A percentile compares a stretch with the other conserved stretches of the same genome.
Evolutionary conservation across 805 yeast genomes (phyloP).

Genomic region (Metschnikowia koreensis): DNA sequence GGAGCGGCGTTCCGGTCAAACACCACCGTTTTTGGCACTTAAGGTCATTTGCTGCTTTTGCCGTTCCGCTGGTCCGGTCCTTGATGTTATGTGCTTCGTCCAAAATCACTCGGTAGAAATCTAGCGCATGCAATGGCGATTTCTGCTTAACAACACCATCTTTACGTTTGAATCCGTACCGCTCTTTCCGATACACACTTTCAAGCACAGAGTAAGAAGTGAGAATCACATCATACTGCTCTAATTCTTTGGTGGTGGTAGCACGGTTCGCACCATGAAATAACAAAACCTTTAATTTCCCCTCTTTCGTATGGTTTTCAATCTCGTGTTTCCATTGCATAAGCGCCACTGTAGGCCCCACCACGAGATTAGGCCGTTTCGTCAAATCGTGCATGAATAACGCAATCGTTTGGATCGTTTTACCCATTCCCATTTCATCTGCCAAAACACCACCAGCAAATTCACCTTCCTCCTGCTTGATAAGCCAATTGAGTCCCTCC

Average conservation of each 20-base stretch:
- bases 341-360: conserved; percentile 97
- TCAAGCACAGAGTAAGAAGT: conserved; percentile 94
- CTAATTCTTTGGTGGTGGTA: conserved; percentile 52
- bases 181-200: conserved; percentile 78
- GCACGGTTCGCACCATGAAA: conserved; percentile 87
- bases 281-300: conserved; percentile 61
- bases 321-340: conserved; percentile 98
- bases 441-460: conserved; percentile 92
- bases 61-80: conserved; percentile 90
- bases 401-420: conserved; percentile 94
- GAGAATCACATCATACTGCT: conserved; percentile 71
- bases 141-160: conserved; percentile 68
- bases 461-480: conserved; percentile 72
- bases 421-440: conserved; percentile 99
- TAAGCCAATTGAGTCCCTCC: conserved; percentile 91
- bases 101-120: conserved; percentile 80
- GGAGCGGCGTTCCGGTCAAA: conserved; percentile 93
- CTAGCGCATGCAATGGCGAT: conserved; percentile 68
- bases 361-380: conserved; percentile 78
- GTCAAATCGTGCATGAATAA: conserved; percentile 67
- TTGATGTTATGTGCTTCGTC: conserved; percentile 99
- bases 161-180: conserved; percentile 77
- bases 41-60: conserved; percentile 81
- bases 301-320: conserved; percentile 70
- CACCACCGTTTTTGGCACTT: conserved; percentile 82